These are phyloP conservation scores for Verticillium dahliae DNA, from an alignment of 2,329 filamentous ascomycete species.

Conservation along the genomic window DNA sequence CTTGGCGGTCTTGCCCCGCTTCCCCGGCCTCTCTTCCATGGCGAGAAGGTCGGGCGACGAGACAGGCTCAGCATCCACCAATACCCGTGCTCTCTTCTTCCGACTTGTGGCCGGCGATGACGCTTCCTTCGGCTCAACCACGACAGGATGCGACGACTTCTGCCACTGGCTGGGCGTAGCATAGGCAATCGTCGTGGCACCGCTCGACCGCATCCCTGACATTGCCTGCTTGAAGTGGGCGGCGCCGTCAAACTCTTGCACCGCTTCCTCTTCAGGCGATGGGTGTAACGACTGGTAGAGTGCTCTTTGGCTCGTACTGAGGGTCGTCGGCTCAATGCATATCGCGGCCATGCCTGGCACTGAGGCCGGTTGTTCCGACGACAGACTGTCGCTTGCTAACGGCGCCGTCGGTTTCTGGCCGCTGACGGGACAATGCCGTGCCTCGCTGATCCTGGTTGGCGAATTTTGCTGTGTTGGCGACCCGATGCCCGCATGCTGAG, in stretches of 20 bases:
- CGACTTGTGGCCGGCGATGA: background rate
- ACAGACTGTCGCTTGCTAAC: background rate
- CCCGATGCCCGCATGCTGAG: background rate
- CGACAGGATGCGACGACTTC: background rate
- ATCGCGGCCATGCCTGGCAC: slow-evolving; percentile 13
- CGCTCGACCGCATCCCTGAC: slow-evolving; percentile 19
- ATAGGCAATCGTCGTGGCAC: slow-evolving; percentile 24
- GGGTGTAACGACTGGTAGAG: slow-evolving; percentile 24
- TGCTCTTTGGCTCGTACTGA: slow-evolving; percentile 29
- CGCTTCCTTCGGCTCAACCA: background rate
- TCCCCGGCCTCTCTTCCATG: background rate
- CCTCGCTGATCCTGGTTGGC: background rate
- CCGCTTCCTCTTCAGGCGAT: slow-evolving; percentile 10
- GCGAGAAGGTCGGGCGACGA: slow-evolving; percentile 16
- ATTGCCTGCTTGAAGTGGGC: slow-evolving; percentile 1
- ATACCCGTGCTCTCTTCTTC: background rate
- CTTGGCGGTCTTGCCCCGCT: background rate
- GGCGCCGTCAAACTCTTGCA: slow-evolving; percentile 5
- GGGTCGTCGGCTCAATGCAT: slow-evolving; percentile 23
- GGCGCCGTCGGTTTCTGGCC: slow-evolving; percentile 2
- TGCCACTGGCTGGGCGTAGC: slow-evolving; percentile 24
- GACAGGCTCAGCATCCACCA: background rate
- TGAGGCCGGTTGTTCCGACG: background rate
- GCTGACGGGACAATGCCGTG: background rate
- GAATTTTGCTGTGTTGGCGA: background rate